Base-by-base conservation (phyloP, 2,329 filamentous ascomycete species). In the Botrytis galanthina region DNA sequence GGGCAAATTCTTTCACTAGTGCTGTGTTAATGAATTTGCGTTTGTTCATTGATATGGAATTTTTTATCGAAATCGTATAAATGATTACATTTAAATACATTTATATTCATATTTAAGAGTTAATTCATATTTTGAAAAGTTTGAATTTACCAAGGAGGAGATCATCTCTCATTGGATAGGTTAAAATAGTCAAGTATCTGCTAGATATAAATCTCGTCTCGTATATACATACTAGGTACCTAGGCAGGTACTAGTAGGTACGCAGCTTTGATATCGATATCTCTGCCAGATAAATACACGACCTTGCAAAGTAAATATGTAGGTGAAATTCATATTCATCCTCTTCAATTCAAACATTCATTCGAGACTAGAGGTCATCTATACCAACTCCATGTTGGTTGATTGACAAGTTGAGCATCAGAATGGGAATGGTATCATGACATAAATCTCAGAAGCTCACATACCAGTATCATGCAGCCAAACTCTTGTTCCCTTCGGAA, bases 401-500 rank as follows among this genome's bases (percentile, higher is more conserved):
- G 37, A 29, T 42, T 63, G 37, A 37, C 37, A 26, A 29, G 26
- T 42, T 20, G 37, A 18, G 60, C 37, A 8, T 42, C 60, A 42
- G 37, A 62, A 14, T 48, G 14, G 35, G 18, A 59, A 69, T 59
- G 18, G 10, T 29, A 69, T 29, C 48, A 32, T 32, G 69, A 63
- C 51, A 63, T 66, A 39, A 54, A 71, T n/a, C 54, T 69, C 35
- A 62, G 26, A 39, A 26, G 12, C 60, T 62, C 37, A 62, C 37
- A 26, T 42, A 39, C 26, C 4, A 39, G 60, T 62, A 62, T 20
- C n/a, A 78, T 79, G 78, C 78, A 79, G 70, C 78, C 75, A 59
- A 80, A 77, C 59, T 73, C 73, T 42, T 78, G 78, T 39, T 32
- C 76, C 29, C 69, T 78, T 69, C 72, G 74, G 42, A 79, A 78